These are phyloP conservation scores for Tricholoma matsutake DNA, from an alignment of 768 basidiomycete species.

Conservation along the genomic window DNA sequence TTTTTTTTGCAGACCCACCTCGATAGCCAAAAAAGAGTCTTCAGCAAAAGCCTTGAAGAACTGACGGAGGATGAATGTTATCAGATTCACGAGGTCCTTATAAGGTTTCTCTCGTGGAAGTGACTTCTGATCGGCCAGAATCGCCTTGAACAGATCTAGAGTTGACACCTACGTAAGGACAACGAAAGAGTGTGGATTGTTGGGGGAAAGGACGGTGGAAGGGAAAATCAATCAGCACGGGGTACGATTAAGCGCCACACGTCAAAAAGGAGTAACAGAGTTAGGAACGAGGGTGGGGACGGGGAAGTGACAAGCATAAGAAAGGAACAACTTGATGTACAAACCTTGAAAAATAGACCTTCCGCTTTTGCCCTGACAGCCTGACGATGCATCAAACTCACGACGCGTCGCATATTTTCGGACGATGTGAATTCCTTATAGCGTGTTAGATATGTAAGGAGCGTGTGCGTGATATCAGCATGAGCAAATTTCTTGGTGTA, in stretches of 20 bases:
- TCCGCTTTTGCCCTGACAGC: slow-evolving; percentile 91
- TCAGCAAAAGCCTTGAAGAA: slow-evolving; percentile 92
- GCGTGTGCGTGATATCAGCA: slow-evolving; percentile 79
- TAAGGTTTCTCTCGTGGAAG: slow-evolving; percentile 75
- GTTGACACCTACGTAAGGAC: slow-evolving; percentile 71
- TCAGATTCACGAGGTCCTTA: slow-evolving; percentile 80
- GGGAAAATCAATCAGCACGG: slow-evolving; percentile 12
- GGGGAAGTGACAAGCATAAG: neutral
- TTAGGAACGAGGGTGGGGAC: neutral
- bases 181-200: slow-evolving; percentile 6
- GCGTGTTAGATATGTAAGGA: slow-evolving; percentile 76
- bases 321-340: slow-evolving; percentile 18
- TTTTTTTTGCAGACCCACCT: slow-evolving; percentile 48
- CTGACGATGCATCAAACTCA: slow-evolving; percentile 86
- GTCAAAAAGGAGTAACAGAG: slow-evolving; percentile 8
- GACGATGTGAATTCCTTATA: slow-evolving; percentile 78
- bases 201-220: neutral
- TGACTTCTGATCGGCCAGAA: slow-evolving; percentile 77
- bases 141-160: slow-evolving; percentile 81
- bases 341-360: slow-evolving; percentile 91
- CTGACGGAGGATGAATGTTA: slow-evolving; percentile 83
- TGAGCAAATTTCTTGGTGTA: slow-evolving; percentile 79
- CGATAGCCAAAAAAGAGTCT: slow-evolving; percentile 83
- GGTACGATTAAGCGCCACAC: slow-evolving; percentile 18
- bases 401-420: slow-evolving; percentile 88